Evolutionary conservation across 768 basidiomycete genomes (phyloP).

Genomic region (Lentinula sp.): DNA sequence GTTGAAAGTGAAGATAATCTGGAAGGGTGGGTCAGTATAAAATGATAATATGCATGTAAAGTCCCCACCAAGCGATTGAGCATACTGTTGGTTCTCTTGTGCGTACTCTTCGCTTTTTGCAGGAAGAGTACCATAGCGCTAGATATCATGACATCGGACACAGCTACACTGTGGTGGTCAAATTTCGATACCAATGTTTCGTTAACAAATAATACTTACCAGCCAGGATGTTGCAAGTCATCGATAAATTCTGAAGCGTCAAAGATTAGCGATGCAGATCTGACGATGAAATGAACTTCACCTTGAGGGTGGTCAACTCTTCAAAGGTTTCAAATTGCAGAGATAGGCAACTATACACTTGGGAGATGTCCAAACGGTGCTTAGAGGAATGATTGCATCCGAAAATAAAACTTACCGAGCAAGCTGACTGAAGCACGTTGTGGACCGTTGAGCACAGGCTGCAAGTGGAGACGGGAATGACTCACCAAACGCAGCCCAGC

Average conservation of each 20-base stretch:
- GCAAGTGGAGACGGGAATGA: not conserved
- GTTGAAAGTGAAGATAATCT: conserved; percentile 5
- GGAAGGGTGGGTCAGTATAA: not conserved
- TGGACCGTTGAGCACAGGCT: not conserved
- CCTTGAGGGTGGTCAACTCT: conserved; percentile 3
- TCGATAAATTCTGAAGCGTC: conserved; percentile 6
- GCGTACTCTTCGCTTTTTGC: conserved; percentile 7
- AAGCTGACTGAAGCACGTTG: not conserved
- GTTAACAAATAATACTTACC: not conserved
- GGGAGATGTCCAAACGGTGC: not conserved
- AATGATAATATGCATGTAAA: not conserved
- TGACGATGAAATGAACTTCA: not conserved
- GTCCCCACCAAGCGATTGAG: conserved; percentile 10
- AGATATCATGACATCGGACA: conserved; percentile 9
- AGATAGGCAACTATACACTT: not conserved
- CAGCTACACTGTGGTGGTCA: not conserved
- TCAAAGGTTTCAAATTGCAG: not conserved
- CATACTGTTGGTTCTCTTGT: conserved; percentile 8
- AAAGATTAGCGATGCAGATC: not conserved
- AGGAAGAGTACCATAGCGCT: conserved; percentile 7
- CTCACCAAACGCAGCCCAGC: not conserved
- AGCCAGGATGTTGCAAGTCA: conserved; percentile 10
- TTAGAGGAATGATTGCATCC: too few relatives aligned
- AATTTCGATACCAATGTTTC: not conserved
- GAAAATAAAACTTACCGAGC: not conserved